Evolutionary conservation across 768 basidiomycete species (phyloP), one percentile per base, ranked within the genome.

Genomic region (Cystobasidium onofrii): DNA sequence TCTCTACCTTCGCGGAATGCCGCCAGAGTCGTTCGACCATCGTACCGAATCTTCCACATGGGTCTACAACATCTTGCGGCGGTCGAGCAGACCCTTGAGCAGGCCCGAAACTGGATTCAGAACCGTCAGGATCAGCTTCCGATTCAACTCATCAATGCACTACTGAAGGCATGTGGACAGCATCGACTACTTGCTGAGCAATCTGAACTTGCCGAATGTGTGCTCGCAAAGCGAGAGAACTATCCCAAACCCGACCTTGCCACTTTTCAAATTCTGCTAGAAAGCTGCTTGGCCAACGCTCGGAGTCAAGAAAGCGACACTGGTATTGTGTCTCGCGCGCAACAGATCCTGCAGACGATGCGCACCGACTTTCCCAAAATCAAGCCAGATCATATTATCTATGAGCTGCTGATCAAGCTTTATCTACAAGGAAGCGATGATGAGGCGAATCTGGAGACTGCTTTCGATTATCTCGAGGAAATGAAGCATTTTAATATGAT

Each of bases 391-490:
- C 20, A 36, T 31, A 13, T 13, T 7, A 39, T 55, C 13, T 71
- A 71, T 36, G 55, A 55, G 25, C 7, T 27, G 9, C 20, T 71
- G 31, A 60, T 71, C 55, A 23, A 60, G 12, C 18, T 71, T 1
- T 71, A 61, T 31, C 36, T 71, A 18, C 43, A 55, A 52, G 27
- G 33, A 36, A 15, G 33, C 10, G 33, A 34, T 20, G 65, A 12
- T 17, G 39, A n/a, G 27, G 29, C 29, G 1, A 60, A 33, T 10
- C 55, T 52, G 18, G 29, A 57, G 23, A 52, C 36, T n/a, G 69
- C 69, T 29, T 71, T 71, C 39, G 69, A 71, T 29, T 71, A 71
- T 71, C 54, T 71, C 1, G 69, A 71, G 29, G 69, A 71, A 39
- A 71, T 71, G 69, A 71, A 71, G 54, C 69, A 71, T 25, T 71